Evolutionary conservation across 2,329 filamentous ascomycete genomes (phyloP).

Genomic region (Huntiella omanensis): DNA sequence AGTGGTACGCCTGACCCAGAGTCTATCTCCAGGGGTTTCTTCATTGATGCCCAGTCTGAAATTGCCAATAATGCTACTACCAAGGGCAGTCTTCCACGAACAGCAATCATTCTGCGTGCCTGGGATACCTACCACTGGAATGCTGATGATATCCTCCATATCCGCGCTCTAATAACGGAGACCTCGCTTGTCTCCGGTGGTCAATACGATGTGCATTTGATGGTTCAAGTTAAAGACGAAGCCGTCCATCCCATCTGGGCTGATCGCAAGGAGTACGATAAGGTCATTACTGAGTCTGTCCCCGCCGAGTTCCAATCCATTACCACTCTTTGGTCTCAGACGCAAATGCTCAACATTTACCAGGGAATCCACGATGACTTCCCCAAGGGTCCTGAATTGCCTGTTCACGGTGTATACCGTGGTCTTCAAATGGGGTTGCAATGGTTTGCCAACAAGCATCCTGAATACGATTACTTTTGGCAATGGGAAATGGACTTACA

Average conservation of each 20-base stretch:
- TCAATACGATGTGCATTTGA: slow-evolving; percentile 70
- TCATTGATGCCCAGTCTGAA: slow-evolving; percentile 21
- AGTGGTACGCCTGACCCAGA: slow-evolving; percentile 15
- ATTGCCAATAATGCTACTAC: slow-evolving; percentile 10
- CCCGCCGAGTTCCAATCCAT: slow-evolving; percentile 77
- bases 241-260: slow-evolving; percentile 60
- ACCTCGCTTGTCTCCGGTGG: slow-evolving; percentile 63
- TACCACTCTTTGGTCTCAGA: slow-evolving; percentile 82
- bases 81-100: slow-evolving; percentile 29
- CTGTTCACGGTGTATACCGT: slow-evolving; percentile 81
- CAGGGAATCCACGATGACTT: slow-evolving; percentile 69
- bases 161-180: slow-evolving; percentile 72
- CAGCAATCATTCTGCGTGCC: slow-evolving; percentile 62
- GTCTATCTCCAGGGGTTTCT: slow-evolving; percentile 29
- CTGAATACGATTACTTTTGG: slow-evolving; percentile 84
- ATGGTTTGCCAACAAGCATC: slow-evolving; percentile 73
- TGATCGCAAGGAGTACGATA: slow-evolving; percentile 47
- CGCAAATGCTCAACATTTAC: slow-evolving; percentile 81
- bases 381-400: slow-evolving; percentile 43
- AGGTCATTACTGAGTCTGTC: slow-evolving; percentile 47
- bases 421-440: slow-evolving; percentile 89
- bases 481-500: slow-evolving; percentile 91
- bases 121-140: slow-evolving; percentile 69
- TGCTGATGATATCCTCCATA: slow-evolving; percentile 60
- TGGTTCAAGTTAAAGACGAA: slow-evolving; percentile 70